Conservation (phyloP, 73 alveolate genomes). For the Tetrahymena elliotti region DNA sequence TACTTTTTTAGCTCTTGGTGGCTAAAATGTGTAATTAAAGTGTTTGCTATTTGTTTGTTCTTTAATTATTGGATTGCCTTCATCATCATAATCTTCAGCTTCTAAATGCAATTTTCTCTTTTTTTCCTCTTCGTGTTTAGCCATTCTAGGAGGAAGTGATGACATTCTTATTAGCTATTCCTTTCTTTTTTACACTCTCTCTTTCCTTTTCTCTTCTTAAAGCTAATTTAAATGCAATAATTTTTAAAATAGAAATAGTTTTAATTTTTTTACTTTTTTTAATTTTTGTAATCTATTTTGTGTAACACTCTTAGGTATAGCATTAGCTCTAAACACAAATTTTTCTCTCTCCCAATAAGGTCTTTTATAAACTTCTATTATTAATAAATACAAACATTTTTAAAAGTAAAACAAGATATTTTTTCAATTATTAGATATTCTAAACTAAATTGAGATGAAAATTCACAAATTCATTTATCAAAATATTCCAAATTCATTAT, state of each 20-base stretch:
- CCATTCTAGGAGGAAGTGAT: background rate
- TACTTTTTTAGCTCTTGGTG: background rate
- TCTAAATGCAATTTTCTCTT: background rate
- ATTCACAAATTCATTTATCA: too few species aligned
- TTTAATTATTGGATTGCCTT: background rate
- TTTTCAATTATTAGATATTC: too few species aligned
- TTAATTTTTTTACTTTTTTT: background rate
- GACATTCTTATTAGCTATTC: background rate
- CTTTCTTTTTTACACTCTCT: background rate
- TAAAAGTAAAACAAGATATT: background rate
- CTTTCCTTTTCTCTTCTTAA: background rate
- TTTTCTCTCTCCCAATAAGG: background rate
- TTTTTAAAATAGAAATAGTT: background rate
- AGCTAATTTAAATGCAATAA: background rate
- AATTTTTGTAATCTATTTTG: background rate
- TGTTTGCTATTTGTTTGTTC: background rate
- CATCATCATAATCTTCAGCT: background rate
- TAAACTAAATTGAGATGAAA: too few species aligned
- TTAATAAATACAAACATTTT: background rate
- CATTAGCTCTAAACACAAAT: background rate
- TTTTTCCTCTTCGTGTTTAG: background rate
- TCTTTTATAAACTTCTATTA: background rate
- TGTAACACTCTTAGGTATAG: background rate
- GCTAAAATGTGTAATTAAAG: background rate
- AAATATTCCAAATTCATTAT: too few species aligned